Conservation (phyloP, 176 grass and related monocot genomes). For the Triticum turgidum region DNA sequence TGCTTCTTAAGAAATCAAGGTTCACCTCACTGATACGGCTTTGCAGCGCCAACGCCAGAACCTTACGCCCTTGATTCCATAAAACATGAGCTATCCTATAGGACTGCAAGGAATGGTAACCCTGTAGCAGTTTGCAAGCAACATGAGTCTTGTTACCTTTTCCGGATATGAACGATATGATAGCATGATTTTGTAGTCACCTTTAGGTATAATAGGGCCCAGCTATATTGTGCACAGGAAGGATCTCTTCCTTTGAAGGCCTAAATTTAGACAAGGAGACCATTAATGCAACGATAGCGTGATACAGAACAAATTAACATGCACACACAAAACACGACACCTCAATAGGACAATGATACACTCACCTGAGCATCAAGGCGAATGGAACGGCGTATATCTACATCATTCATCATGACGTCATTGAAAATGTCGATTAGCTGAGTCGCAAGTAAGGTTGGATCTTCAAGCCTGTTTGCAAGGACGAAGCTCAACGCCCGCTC, state of each 20-base stretch:
- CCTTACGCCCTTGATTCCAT: conserved; percentile 93
- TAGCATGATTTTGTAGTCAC: conserved; percentile 19
- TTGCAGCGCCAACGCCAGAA: conserved; percentile 93
- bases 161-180: background rate
- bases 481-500: conserved; percentile 84
- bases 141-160: background rate
- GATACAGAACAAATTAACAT: conserved; percentile 8
- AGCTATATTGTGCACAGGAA: conserved; percentile 91
- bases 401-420: conserved; percentile 89
- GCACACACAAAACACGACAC: conserved; percentile 14
- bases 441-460: conserved; percentile 88
- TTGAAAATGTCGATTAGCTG: conserved; percentile 95
- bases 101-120: conserved; percentile 94
- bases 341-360: background rate
- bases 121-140: conserved; percentile 46
- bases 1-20: conserved; percentile 27
- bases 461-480: conserved; percentile 91
- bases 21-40: conserved; percentile 96
- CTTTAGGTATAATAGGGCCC: conserved; percentile 95
- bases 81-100: conserved; percentile 93
- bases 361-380: conserved; percentile 95
- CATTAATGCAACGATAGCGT: background rate
- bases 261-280: conserved; percentile 43
- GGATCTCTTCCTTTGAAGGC: conserved; percentile 97
- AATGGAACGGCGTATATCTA: conserved; percentile 72